These are phyloP conservation scores for Pseudopyrenochaeta lycopersici DNA, from an alignment of 2,329 filamentous ascomycete genomes.

Conservation along the genomic window DNA sequence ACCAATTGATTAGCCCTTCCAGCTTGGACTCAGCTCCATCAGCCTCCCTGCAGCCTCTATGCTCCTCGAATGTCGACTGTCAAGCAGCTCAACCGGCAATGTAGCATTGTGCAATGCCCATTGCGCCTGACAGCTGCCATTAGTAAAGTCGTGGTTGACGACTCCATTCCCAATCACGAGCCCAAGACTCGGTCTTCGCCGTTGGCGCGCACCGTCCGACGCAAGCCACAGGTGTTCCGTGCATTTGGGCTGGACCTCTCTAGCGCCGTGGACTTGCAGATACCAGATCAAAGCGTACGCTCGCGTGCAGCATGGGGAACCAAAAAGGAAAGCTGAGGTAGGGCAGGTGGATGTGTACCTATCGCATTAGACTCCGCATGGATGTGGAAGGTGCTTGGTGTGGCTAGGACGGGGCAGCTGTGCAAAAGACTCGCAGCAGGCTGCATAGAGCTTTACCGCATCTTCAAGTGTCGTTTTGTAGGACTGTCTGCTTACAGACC, in stretches of 20 bases:
- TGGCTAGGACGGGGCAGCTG: background rate
- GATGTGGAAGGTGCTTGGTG: background rate
- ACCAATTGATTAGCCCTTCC: too few relatives aligned
- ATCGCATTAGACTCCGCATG: background rate
- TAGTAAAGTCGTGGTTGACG: background rate
- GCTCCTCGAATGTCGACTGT: too few relatives aligned
- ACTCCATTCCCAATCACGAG: background rate
- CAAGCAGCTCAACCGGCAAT: too few relatives aligned
- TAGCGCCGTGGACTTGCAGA: background rate
- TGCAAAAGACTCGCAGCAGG: background rate
- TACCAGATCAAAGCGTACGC: constrained; percentile 4
- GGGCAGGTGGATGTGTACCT: background rate
- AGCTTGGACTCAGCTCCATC: too few relatives aligned
- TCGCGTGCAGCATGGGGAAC: background rate
- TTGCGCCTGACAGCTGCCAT: background rate
- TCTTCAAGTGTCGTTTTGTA: background rate
- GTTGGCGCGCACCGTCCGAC: background rate
- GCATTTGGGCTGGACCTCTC: constrained; percentile 3
- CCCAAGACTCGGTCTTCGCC: constrained; percentile 1
- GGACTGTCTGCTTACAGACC: constrained; percentile 1
- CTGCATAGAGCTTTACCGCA: constrained; percentile 1
- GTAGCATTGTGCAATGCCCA: too few relatives aligned
- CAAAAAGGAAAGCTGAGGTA: background rate
- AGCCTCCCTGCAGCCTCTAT: too few relatives aligned
- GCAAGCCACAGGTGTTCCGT: constrained; percentile 2